A percentile compares a stretch with the other conserved stretches of the same genome.
Evolutionary conservation across 176 grass and related monocot genomes (phyloP).

Genomic region (Juncus inflexus): DNA sequence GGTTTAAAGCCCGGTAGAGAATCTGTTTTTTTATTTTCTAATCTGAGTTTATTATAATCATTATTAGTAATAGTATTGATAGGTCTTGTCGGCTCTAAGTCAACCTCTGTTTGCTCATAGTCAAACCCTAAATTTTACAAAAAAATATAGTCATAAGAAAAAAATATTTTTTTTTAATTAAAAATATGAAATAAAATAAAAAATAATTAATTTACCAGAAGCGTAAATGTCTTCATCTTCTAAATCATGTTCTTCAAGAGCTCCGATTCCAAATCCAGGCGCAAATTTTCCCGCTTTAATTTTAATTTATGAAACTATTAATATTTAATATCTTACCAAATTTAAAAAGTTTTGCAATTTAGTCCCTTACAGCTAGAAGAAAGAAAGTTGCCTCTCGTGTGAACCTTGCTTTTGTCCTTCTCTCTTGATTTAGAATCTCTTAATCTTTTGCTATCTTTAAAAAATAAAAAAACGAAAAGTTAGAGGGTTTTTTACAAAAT

Average conservation of each 20-base stretch:
- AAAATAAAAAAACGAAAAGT: conserved; percentile 28
- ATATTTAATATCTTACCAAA: conserved; percentile 10
- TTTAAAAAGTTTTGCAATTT: conserved; percentile 6
- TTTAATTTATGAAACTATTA: conserved; percentile 13
- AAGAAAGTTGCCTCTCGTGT: conserved; percentile 47
- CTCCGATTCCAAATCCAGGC: conserved; percentile 93
- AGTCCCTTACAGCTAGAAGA: conserved; percentile 70
- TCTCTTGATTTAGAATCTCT: conserved; percentile 43
- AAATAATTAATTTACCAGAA: conserved; percentile 61
- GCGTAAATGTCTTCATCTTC: conserved; percentile 99
- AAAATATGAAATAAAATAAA: background rate
- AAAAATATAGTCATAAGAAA: too few species aligned
- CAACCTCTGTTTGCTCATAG: conserved; percentile 90
- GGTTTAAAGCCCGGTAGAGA: conserved; percentile 76
- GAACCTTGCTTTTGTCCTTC: conserved; percentile 46
- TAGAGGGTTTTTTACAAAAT: too few species aligned
- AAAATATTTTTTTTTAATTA: too few species aligned
- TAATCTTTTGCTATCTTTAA: conserved; percentile 69
- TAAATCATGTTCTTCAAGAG: conserved; percentile 91
- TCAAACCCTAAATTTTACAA: conserved; percentile 62
- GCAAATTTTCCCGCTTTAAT: conserved; percentile 80
- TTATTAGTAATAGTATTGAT: background rate
- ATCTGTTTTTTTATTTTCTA: conserved; percentile 61
- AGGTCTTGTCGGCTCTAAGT: conserved; percentile 61
- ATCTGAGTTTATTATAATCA: conserved; percentile 44